These are phyloP conservation scores for Phialophora chinensis DNA, from an alignment of 2,329 filamentous ascomycete genomes.

Conservation along the genomic window DNA sequence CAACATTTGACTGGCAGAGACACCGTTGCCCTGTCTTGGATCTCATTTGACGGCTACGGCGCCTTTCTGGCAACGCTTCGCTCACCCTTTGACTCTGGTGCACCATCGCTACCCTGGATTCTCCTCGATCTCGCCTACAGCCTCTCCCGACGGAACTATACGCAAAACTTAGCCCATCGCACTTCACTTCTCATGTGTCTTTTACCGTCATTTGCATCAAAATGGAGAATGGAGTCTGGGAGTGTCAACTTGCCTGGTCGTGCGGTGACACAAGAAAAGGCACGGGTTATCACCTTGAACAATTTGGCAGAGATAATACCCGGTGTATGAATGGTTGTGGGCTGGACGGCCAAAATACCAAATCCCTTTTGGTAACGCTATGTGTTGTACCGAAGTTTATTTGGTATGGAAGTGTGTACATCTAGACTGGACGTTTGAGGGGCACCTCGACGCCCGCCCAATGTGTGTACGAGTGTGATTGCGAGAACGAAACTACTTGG, in stretches of 20 bases:
- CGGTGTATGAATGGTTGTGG: not conserved
- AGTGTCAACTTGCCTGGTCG: not conserved
- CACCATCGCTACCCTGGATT: not conserved
- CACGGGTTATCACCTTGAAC: not conserved
- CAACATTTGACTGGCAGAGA: not conserved
- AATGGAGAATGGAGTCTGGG: not conserved
- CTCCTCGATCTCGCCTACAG: not conserved
- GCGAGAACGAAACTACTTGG: not conserved
- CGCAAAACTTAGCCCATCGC: not conserved
- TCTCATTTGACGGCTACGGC: not conserved
- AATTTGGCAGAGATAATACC: not conserved
- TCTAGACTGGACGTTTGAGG: not conserved
- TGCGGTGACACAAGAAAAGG: not conserved
- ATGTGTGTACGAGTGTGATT: not conserved
- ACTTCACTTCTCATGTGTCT: not conserved
- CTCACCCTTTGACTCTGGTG: not conserved
- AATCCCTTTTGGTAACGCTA: not conserved
- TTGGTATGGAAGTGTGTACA: not conserved
- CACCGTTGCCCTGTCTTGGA: not conserved
- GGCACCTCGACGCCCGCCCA: too few species aligned
- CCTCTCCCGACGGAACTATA: not conserved
- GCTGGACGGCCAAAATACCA: not conserved
- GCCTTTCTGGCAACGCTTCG: not conserved
- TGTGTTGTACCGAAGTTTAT: not conserved
- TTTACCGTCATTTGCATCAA: not conserved